Evolutionary conservation across 2,329 filamentous ascomycete species (phyloP).

Genomic region (Fusarium albidum): DNA sequence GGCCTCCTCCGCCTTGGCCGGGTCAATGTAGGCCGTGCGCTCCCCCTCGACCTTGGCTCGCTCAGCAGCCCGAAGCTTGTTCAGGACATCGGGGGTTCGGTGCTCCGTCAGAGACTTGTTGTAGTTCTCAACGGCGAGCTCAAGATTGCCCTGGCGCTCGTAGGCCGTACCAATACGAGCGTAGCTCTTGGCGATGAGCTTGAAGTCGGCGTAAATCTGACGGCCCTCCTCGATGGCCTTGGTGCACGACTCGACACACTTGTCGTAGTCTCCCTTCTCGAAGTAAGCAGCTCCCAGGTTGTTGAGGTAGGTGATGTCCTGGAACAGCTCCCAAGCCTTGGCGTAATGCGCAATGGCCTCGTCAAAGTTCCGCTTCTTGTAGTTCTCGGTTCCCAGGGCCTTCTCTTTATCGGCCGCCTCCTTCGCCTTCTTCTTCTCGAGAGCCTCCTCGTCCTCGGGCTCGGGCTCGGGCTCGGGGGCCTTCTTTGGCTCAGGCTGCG

Average conservation of each 20-base stretch:
- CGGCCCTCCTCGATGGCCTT: constrained; percentile 92
- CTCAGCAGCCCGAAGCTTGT: constrained; percentile 90
- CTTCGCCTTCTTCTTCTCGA: constrained; percentile 89
- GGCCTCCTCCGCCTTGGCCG: constrained; percentile 92
- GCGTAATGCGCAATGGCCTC: constrained; percentile 92
- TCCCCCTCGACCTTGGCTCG: constrained; percentile 82
- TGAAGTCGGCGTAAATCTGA: constrained; percentile 92
- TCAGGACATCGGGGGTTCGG: constrained; percentile 91
- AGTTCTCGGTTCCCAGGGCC: constrained; percentile 89
- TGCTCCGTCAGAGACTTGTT: constrained; percentile 95
- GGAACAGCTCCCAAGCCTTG: constrained; percentile 93
- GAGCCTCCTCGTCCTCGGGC: constrained; percentile 81
- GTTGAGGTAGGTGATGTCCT: constrained; percentile 98
- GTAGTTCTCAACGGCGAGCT: constrained; percentile 86
- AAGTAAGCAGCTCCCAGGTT: constrained; percentile 94
- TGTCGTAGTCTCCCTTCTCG: constrained; percentile 94
- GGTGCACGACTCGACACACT: constrained; percentile 84
- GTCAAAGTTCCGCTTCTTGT: constrained; percentile 99
- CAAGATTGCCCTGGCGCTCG: constrained; percentile 85
- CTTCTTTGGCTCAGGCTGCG: constrained; percentile 61
- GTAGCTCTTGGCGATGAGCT: constrained; percentile 98
- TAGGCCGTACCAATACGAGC: constrained; percentile 93
- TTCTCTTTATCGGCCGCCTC: constrained; percentile 94
- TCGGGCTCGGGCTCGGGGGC: constrained; percentile 68
- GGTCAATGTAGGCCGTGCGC: constrained; percentile 84